Conservation (phyloP, 2,329 filamentous ascomycete genomes). For the Verticillium albo-atrum region DNA sequence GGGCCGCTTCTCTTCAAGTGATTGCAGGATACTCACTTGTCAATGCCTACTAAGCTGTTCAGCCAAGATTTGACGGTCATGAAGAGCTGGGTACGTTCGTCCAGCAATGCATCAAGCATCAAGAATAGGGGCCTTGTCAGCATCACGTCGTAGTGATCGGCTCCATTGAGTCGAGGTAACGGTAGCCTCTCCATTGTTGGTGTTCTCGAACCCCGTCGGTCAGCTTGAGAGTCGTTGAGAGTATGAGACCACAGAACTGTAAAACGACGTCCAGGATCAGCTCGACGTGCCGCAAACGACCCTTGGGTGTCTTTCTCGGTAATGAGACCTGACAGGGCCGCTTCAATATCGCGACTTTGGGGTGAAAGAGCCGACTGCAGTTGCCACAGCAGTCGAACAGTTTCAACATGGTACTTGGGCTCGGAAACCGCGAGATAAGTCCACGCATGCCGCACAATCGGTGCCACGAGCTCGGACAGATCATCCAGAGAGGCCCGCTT, state of each 20-base stretch:
- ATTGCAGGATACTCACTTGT: constrained; percentile 44
- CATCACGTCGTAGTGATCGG: constrained; percentile 65
- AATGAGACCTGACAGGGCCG: constrained; percentile 68
- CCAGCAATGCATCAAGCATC: constrained; percentile 71
- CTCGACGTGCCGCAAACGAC: constrained; percentile 40
- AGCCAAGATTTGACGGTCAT: constrained; percentile 80
- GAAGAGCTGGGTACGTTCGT: constrained; percentile 68
- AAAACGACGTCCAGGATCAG: constrained; percentile 66
- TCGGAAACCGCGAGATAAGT: constrained; percentile 71
- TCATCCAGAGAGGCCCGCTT: constrained; percentile 47
- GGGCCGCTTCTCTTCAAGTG: not conserved
- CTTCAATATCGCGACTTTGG: constrained; percentile 71
- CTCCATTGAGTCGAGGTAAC: constrained; percentile 43
- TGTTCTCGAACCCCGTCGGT: constrained; percentile 35
- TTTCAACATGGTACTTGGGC: constrained; percentile 93
- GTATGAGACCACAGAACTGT: constrained; percentile 79
- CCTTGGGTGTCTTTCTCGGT: constrained; percentile 46
- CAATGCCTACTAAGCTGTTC: constrained; percentile 58
- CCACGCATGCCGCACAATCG: constrained; percentile 73
- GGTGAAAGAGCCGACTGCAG: constrained; percentile 69
- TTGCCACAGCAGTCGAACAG: constrained; percentile 80
- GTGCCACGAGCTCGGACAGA: constrained; percentile 58
- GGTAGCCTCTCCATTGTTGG: constrained; percentile 27
- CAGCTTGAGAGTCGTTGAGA: constrained; percentile 46
- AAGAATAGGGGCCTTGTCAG: constrained; percentile 78